Base-by-base conservation (phyloP, 208 protist genomes). In the Acanthamoeba culbertsoni region DNA sequence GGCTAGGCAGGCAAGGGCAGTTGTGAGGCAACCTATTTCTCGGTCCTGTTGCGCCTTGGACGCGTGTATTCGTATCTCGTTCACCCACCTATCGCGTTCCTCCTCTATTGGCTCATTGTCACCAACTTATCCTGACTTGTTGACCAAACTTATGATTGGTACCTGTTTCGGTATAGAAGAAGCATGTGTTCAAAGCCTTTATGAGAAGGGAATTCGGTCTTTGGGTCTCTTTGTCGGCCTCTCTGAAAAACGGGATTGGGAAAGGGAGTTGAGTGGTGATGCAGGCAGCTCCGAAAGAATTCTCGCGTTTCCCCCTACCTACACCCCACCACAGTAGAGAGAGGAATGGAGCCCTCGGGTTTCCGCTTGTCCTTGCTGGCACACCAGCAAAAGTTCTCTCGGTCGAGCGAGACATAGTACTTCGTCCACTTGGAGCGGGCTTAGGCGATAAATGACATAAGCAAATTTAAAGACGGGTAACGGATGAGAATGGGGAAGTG, bases 301-400 rank as follows among this genome's bases (percentile, higher is more conserved):
- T 45, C 23, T 2, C n/a, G 28, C 26, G 40, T 23, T 46, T 79
- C 26, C 42, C 7, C 42, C 12, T 90, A 68, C 82, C 82, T 26
- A 3, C 10, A 2, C 23, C 53, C 53, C 0, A 68, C 82, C 2
- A 84, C 26, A 2, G 73, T 84, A 28, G 73, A 57, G 42, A 84
- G 73, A 6, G 73, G 73, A 23, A 84, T 33, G 73, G 23, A 84
- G 73, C 73, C 73, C 35, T 31, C 43, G 10, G 73, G 42, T 28
- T 46, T 84, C n/a, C 40, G 40, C 23, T 84, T 84, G 45, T 84
- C 65, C 82, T 90, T 90, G 16, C 37, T 90, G 51, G 46, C 14
- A 53, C 43, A 68, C 82, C 82, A 68, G 43, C 43, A 84, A 35
- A 90, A 68, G 82, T 90, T 90, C 42, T 90, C 82, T 33, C 55